Conservation (phyloP, 805 yeast genomes). For the Nakazawaea siamensis region DNA sequence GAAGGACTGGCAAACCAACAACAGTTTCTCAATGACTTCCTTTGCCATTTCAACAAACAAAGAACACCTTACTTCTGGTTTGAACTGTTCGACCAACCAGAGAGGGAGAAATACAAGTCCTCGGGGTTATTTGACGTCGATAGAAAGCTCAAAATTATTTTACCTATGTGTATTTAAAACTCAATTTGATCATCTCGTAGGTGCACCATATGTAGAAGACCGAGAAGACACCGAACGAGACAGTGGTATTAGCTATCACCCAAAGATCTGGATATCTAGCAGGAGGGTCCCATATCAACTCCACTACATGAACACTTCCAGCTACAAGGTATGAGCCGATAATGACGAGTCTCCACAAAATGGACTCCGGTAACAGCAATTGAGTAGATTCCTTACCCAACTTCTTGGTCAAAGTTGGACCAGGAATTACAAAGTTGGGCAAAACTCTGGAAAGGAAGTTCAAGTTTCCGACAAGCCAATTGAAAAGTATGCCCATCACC, state of each 20-base stretch:
- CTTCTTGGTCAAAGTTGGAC: slow-evolving; percentile 21
- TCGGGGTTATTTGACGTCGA: slow-evolving; percentile 58
- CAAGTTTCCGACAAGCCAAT: slow-evolving; percentile 71
- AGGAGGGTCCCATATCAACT: slow-evolving; percentile 45
- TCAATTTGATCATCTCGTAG: slow-evolving; percentile 31
- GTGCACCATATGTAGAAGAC: slow-evolving; percentile 81
- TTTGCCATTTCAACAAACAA: slow-evolving; percentile 32
- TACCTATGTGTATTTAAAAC: slow-evolving; percentile 29
- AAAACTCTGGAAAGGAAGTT: slow-evolving; percentile 41
- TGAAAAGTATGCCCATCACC: slow-evolving; percentile 52
- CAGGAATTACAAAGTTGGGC: slow-evolving; percentile 33
- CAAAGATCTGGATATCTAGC: slow-evolving; percentile 70
- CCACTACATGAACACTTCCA: slow-evolving; percentile 43
- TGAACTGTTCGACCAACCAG: slow-evolving; percentile 68
- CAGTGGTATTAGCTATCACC: slow-evolving; percentile 66
- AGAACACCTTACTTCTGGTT: slow-evolving; percentile 48
- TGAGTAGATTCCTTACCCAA: slow-evolving; percentile 5
- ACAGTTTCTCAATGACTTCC: slow-evolving; percentile 40
- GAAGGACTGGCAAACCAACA: slow-evolving; percentile 50
- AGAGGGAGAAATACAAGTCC: slow-evolving; percentile 40
- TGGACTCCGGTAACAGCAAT: slow-evolving; percentile 36
- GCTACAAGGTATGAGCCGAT: slow-evolving; percentile 45
- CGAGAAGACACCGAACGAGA: slow-evolving; percentile 69
- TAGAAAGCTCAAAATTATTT: slow-evolving; percentile 34
- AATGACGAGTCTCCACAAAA: slow-evolving; percentile 43